Conservation (phyloP, 768 basidiomycete genomes). For the Tricholomella constricta region DNA sequence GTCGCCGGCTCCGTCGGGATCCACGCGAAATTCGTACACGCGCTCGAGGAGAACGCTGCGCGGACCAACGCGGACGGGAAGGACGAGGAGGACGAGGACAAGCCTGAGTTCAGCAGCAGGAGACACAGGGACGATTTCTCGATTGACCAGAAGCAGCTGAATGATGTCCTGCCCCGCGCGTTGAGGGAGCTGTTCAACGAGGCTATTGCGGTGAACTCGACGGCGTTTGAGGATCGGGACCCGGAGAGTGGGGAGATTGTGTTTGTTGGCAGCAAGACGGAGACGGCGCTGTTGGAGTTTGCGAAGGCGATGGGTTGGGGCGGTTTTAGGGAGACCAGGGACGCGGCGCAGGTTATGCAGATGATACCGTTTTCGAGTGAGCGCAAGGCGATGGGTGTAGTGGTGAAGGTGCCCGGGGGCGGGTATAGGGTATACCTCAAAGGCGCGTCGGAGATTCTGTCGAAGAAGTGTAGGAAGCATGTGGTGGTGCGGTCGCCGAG, state of each 20-base stretch:
- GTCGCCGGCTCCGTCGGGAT: slow-evolving; percentile 96
- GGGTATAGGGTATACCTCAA: slow-evolving; percentile 78
- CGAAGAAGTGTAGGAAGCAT: slow-evolving; percentile 71
- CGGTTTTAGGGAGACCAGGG: slow-evolving; percentile 67
- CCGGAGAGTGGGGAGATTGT: slow-evolving; percentile 55
- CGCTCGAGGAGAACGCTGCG: slow-evolving; percentile 67
- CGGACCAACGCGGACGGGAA: slow-evolving; percentile 72
- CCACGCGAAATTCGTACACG: slow-evolving; percentile 89
- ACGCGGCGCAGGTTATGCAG: slow-evolving; percentile 64
- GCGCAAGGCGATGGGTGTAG: slow-evolving; percentile 93
- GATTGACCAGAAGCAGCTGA: slow-evolving; percentile 76
- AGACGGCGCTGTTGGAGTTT: slow-evolving; percentile 87
- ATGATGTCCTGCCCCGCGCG: slow-evolving; percentile 58
- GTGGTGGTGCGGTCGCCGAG: slow-evolving; percentile 61
- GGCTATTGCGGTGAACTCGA: slow-evolving; percentile 89
- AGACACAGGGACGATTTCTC: slow-evolving; percentile 77
- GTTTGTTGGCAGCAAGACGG: slow-evolving; percentile 94
- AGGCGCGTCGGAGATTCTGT: slow-evolving; percentile 92
- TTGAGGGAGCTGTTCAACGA: slow-evolving; percentile 75
- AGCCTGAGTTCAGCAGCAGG: slow-evolving; percentile 30
- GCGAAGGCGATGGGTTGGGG: slow-evolving; percentile 81
- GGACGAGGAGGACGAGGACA: slow-evolving; percentile 32
- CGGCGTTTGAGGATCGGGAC: slow-evolving; percentile 86
- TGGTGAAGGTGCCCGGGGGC: slow-evolving; percentile 60
- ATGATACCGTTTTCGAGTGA: slow-evolving; percentile 94